Evolutionary conservation across 495 filamentous ascomycete genomes (phyloP).

Genomic region (Podospora anserina): DNA sequence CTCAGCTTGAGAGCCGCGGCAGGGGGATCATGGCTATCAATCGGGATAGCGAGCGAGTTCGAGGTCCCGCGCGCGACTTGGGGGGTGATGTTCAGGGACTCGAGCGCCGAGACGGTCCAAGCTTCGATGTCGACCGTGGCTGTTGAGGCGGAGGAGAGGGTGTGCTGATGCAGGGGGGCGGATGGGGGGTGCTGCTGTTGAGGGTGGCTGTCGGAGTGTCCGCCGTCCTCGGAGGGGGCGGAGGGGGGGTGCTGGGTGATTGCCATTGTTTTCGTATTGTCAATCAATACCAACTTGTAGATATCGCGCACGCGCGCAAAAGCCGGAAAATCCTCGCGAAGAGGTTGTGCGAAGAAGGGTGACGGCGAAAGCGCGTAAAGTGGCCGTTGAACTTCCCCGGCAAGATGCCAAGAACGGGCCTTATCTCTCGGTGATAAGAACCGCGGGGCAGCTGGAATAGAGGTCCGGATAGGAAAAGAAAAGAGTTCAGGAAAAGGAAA

Average conservation of each 20-base stretch:
- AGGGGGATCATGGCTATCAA: slow-evolving; percentile 31
- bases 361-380: not conserved
- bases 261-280: slow-evolving; percentile 19
- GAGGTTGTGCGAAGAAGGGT: not conserved
- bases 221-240: slow-evolving; percentile 15
- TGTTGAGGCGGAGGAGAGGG: slow-evolving; percentile 33
- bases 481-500: not conserved
- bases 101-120: slow-evolving; percentile 49
- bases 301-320: not conserved
- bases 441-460: too few relatives aligned
- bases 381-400: not conserved
- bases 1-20: slow-evolving; percentile 9
- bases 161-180: slow-evolving; percentile 26
- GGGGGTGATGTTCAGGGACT: slow-evolving; percentile 48
- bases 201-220: slow-evolving; percentile 5
- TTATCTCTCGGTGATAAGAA: slow-evolving; percentile 1
- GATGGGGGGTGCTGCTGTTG: slow-evolving; percentile 10
- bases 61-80: slow-evolving; percentile 40
- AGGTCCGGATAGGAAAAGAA: not conserved
- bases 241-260: slow-evolving; percentile 15
- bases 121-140: slow-evolving; percentile 45
- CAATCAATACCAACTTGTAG: not conserved
- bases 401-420: slow-evolving; percentile 4
- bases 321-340: not conserved
- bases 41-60: slow-evolving; percentile 46